A percentile compares a stretch with the other conserved stretches of the same genome.
phyloP scores from a whole-genome alignment of 768 basidiomycete species.

The Podaxis rugospora region DNA sequence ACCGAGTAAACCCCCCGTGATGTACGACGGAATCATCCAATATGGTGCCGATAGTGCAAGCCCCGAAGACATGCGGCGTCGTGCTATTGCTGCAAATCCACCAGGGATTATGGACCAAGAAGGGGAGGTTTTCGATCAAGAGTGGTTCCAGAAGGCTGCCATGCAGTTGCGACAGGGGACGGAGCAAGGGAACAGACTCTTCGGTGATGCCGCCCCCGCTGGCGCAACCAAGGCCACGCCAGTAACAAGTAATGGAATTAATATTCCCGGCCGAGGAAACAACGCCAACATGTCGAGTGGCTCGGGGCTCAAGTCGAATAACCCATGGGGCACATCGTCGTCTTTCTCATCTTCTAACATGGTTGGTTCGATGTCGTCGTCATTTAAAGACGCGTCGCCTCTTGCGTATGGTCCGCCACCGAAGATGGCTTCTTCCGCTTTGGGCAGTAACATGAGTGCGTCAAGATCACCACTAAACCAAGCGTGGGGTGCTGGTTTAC shows the following conservation, averaged over 20 bases:
- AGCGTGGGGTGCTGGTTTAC: background rate
- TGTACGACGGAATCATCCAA: constrained; percentile 3
- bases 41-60: background rate
- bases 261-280: background rate
- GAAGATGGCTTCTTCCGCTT: background rate
- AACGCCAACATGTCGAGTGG: background rate
- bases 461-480: background rate
- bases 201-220: background rate
- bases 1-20: constrained; percentile 2
- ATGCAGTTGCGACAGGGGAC: constrained; percentile 1
- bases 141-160: constrained; percentile 5
- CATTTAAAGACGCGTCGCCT: background rate
- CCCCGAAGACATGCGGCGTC: background rate
- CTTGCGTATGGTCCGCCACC: background rate
- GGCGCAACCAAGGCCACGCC: background rate
- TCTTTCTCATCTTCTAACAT: background rate
- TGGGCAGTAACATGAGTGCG: background rate
- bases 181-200: background rate
- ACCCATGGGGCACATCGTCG: background rate
- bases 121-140: background rate
- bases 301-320: background rate
- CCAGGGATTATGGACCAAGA: background rate
- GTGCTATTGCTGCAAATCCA: background rate
- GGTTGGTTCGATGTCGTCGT: background rate
- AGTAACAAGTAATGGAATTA: background rate